A percentile compares a stretch with the other conserved stretches of the same genome.
These are phyloP conservation scores for Pulchroboletus neoregius DNA, from an alignment of 1,284 basidiomycete genomes.

Conservation along the genomic window DNA sequence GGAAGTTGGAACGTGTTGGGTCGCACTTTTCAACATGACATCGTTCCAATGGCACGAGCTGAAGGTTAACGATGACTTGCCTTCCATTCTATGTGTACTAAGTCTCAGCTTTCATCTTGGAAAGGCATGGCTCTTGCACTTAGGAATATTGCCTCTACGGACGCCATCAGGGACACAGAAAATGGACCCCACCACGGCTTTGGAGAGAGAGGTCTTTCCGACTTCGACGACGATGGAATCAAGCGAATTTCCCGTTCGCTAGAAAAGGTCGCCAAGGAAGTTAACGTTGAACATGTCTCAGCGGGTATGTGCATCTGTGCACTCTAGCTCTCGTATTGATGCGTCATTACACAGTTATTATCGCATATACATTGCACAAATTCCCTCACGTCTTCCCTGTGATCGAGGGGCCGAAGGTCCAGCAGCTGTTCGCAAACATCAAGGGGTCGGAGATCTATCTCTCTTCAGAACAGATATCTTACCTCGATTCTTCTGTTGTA, in stretches of 20 bases:
- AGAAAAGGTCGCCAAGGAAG: slow-evolving; percentile 3
- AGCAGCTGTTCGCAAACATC: slow-evolving; percentile 44
- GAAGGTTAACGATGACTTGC: slow-evolving; percentile 30
- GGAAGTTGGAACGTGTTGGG: slow-evolving; percentile 46
- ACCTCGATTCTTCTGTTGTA: slow-evolving; percentile 37
- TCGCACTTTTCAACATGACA: slow-evolving; percentile 52
- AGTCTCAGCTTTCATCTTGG: neutral
- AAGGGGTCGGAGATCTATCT: slow-evolving; percentile 43
- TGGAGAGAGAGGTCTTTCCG: no score
- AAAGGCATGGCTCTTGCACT: neutral
- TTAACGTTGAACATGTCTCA: slow-evolving; percentile 1
- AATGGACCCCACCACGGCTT: neutral
- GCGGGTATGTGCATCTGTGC: neutral
- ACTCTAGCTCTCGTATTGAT: neutral
- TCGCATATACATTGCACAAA: slow-evolving; percentile 47
- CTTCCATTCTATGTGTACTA: neutral
- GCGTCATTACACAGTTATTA: slow-evolving; percentile 20
- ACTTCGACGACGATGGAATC: neutral
- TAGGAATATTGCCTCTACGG: slow-evolving; percentile 8
- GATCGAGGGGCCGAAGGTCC: slow-evolving; percentile 45
- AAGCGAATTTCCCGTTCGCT: neutral
- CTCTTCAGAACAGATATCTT: slow-evolving; percentile 39
- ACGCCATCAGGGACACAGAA: slow-evolving; percentile 10
- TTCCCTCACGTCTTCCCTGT: slow-evolving; percentile 46
- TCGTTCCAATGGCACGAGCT: slow-evolving; percentile 49